Base-by-base conservation (phyloP, 2,329 filamentous ascomycete species). In the Colletotrichum sp. region DNA sequence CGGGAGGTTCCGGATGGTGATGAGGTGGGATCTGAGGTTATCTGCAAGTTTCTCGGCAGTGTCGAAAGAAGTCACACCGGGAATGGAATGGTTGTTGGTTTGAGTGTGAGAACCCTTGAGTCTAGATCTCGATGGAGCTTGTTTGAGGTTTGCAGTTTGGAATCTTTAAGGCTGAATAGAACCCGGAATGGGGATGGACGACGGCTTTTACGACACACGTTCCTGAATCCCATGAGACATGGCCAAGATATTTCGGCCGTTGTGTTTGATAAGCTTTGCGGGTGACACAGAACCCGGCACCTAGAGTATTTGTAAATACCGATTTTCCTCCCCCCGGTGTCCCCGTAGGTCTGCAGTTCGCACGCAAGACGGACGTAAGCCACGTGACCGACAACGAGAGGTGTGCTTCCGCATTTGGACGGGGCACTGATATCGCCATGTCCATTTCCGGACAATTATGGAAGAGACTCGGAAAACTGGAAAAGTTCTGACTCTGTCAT, bases 391-490 rank as follows among this genome's bases (percentile, higher is more conserved):
- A 4, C 6, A 21, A 13, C 3, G n/a, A 2, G 6, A 12, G 43
- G 43, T 48, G 0, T 52, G 43, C 43, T 1, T 52, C 43, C n/a
- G 43, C 43, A 52, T 52, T 52, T 52, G 43, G 43, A 52, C 43
- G n/a, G 1, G n/a, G n/a, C 0, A 0, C n/a, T 52, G n/a, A 13
- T 52, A 52, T 21, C n/a, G 5, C 3, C 43, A 21, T 52, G 3
- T 21, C 43, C 43, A 52, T 52, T 52, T 21, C 43, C 43, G 43
- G 43, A 52, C 18, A 43, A n/a, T n/a, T n/a, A n/a, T n/a, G n/a
- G n/a, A n/a, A n/a, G 30, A 52, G 43, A 21, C n/a, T 21, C n/a
- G n/a, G 10, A 52, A 13, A 52, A 12, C 10, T 21, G 10, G 10
- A 21, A 1, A 0, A 13, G n/a, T 13, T 52, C 43, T 52, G 43